Base-by-base conservation (phyloP, 768 basidiomycete genomes). In the Mycena leptocephala region DNA sequence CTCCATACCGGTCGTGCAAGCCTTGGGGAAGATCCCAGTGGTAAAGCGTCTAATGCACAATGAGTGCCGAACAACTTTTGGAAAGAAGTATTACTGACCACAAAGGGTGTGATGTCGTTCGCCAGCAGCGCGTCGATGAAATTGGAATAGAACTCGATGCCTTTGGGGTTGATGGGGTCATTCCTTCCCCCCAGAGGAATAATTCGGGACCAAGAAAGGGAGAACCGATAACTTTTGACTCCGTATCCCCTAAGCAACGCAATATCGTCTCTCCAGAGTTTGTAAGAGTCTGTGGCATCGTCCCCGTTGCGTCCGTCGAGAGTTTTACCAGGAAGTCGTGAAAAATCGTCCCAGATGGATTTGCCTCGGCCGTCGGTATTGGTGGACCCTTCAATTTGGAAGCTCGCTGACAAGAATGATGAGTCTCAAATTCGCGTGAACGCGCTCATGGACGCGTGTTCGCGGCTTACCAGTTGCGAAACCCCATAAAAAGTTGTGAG, bases 11-110 rank as follows among this genome's bases (percentile, higher is more conserved):
- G 75, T 95, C 92, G 70, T 95, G 91, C 46, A 96, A 89, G 26
- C 85, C 92, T 80, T 94, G 93, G 13, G 95, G 95, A 13, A 95
- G 89, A 80, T 95, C 95, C 95, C 95, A 95, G 82, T 93, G 94
- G 80, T 94, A 93, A 41, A 94, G 83, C 0, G 93, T 94, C 92
- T 94, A 76, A 13, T 68, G 67, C 48, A 26, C 24, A 5, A 37
- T 73, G 59, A 70, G 58, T 66, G 41, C 66, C 51, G 55, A 48
- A 51, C 26, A 35, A 18, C 18, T 35, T 72, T 43, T 53, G 70
- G 18, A 33, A 28, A 22, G 35, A 33, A 26, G 33, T 65, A 24
- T 6, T 48, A 89, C 91, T 53, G 79, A 93, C 93, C 66, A 93
- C 91, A 78, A 94, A 94, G 10, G 93, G 93, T 2, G 87, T 89